phyloP scores from a whole-genome alignment of 2,329 filamentous ascomycete genomes.

The Talaromyces albobiverticillius region DNA sequence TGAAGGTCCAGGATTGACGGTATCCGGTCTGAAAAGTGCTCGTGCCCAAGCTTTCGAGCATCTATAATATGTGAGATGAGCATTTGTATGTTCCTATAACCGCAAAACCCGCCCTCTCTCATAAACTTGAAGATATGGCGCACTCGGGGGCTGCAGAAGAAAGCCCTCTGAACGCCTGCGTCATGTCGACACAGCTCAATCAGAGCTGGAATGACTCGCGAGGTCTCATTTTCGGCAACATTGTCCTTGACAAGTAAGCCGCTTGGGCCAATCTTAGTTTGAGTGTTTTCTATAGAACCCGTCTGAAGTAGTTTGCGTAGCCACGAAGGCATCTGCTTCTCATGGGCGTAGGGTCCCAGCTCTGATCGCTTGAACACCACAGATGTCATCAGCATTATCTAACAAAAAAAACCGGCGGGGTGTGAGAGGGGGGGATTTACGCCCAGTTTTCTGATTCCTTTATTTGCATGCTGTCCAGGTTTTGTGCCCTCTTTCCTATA shows the following conservation, averaged over 20 bases:
- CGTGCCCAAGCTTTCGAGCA: slow-evolving; percentile 54
- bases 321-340: slow-evolving; percentile 71
- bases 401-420: background rate
- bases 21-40: slow-evolving; percentile 59
- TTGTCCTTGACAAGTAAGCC: slow-evolving; percentile 43
- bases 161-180: slow-evolving; percentile 64
- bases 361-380: slow-evolving; percentile 52
- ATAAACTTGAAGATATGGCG: slow-evolving; percentile 78
- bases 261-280: slow-evolving; percentile 48
- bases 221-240: slow-evolving; percentile 46
- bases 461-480: slow-evolving; percentile 7
- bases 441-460: slow-evolving; percentile 28
- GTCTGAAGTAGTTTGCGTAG: slow-evolving; percentile 61
- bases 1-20: slow-evolving; percentile 82
- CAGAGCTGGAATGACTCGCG: slow-evolving; percentile 61
- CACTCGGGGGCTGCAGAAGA: slow-evolving; percentile 73
- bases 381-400: slow-evolving; percentile 17
- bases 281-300: slow-evolving; percentile 55
- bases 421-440: slow-evolving; percentile 19
- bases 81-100: slow-evolving; percentile 95
- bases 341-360: slow-evolving; percentile 69
- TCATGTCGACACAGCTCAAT: slow-evolving; percentile 64
- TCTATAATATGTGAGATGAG: slow-evolving; percentile 73
- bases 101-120: slow-evolving; percentile 88
- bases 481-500: slow-evolving; percentile 4